These are phyloP conservation scores for Cutaneotrichosporon spelunceum DNA, from an alignment of 1,284 basidiomycete species.

Conservation along the genomic window DNA sequence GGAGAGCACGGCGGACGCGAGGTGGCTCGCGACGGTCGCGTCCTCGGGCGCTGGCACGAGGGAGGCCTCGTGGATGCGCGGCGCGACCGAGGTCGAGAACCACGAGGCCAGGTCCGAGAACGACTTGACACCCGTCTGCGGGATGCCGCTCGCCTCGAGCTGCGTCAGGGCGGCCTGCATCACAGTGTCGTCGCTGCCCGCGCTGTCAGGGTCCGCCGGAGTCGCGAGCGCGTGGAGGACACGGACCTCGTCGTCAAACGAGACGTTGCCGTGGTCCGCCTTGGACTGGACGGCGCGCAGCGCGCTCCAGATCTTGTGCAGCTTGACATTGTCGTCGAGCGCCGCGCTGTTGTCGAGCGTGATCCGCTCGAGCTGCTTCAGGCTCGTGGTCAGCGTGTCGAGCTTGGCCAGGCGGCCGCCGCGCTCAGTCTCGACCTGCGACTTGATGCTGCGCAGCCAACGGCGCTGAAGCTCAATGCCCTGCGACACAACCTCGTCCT, in stretches of 20 bases:
- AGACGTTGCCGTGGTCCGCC: conserved; percentile 58
- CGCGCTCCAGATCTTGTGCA: conserved; percentile 60
- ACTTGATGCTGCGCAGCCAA: conserved; percentile 95
- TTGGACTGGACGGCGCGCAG: conserved; percentile 55
- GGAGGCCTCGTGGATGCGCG: conserved; percentile 79
- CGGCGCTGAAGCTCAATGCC: conserved; percentile 94
- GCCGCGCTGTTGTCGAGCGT: conserved; percentile 85
- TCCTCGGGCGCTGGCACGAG: conserved; percentile 70
- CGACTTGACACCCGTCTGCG: conserved; percentile 84
- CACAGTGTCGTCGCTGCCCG: conserved; percentile 48
- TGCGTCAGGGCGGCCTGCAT: conserved; percentile 66
- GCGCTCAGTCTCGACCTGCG: conserved; percentile 93
- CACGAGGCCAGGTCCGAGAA: conserved; percentile 82
- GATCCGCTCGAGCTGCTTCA: conserved; percentile 86
- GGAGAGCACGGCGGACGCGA: conserved; percentile 75
- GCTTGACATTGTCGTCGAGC: conserved; percentile 82
- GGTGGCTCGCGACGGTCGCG: conserved; percentile 80
- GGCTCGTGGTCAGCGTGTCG: conserved; percentile 81
- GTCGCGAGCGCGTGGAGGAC: conserved; percentile 63
- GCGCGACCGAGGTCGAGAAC: conserved; percentile 81
- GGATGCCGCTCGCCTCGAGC: conserved; percentile 70
- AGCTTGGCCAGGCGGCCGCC: conserved; percentile 92
- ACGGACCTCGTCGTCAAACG: conserved; percentile 85
- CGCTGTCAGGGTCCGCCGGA: conserved; percentile 60
- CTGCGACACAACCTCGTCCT: conserved; percentile 85